Percentiles rank a stretch among this genome's conserved stretches.
Conservation (phyloP, 768 basidiomycete genomes). For the Gymnopilus junonius region DNA sequence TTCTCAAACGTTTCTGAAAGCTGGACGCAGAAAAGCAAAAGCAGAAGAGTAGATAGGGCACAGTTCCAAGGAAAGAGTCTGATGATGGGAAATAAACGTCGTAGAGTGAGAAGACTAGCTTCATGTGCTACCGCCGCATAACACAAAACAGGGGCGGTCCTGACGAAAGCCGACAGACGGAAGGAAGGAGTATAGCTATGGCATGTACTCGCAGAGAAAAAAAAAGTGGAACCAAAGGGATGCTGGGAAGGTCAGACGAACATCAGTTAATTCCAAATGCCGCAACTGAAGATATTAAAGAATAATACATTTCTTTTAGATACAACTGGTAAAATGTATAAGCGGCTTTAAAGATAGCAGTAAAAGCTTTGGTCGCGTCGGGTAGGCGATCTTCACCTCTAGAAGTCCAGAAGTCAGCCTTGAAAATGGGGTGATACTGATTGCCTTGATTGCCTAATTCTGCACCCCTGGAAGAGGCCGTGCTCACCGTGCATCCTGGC, state of each 20-base stretch:
- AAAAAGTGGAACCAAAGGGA: neutral
- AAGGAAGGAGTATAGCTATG: neutral
- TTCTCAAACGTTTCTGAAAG: no score
- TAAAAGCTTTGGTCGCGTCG: neutral
- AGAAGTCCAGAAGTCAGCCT: neutral
- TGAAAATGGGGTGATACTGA: neutral
- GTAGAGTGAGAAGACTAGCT: no score
- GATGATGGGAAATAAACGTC: no score
- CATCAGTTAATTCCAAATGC: neutral
- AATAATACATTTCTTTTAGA: neutral
- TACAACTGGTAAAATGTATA: neutral
- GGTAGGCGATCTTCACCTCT: neutral
- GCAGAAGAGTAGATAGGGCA: no score
- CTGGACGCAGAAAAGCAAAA: no score
- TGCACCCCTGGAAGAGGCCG: neutral
- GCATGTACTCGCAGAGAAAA: neutral
- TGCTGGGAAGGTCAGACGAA: neutral
- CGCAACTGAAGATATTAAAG: neutral
- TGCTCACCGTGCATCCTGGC: neutral
- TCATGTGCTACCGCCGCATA: no score
- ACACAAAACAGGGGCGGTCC: neutral
- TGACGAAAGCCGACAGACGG: neutral
- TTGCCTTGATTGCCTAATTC: neutral
- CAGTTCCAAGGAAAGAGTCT: no score
- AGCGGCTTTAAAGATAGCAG: neutral